phyloP scores from a whole-genome alignment of 805 yeast genomes.

The Ogataea pini region DNA sequence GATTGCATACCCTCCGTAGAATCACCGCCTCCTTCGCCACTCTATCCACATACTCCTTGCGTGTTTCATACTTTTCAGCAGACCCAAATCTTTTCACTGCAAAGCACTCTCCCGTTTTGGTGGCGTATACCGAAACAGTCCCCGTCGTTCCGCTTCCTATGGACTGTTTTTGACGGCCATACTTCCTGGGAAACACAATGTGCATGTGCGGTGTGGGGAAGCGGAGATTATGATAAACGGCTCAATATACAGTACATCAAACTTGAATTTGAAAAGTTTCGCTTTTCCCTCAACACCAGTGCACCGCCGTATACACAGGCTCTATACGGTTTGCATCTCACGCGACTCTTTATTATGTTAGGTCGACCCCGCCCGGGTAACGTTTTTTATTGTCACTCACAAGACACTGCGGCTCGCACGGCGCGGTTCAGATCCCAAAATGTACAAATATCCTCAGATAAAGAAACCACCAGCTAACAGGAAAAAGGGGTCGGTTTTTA shows the following conservation, averaged over 20 bases:
- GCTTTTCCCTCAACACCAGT: neutral
- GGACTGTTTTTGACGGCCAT: constrained; percentile 15
- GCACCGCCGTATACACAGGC: neutral
- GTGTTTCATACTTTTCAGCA: constrained; percentile 42
- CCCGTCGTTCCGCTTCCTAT: constrained; percentile 24
- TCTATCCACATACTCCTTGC: constrained; percentile 40
- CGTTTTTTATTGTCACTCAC: neutral
- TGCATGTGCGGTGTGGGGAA: constrained; percentile 1
- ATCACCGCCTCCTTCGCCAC: constrained; percentile 40
- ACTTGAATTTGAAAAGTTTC: neutral
- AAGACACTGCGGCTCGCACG: neutral
- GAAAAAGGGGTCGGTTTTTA: neutral
- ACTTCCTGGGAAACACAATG: constrained; percentile 15
- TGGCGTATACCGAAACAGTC: constrained; percentile 15
- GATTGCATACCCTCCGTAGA: constrained; percentile 29
- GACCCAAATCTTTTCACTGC: constrained; percentile 50
- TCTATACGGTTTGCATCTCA: neutral
- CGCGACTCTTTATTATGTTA: neutral
- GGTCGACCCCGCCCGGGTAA: constrained; percentile 2
- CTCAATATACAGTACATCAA: no score
- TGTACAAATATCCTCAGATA: neutral
- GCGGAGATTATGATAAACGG: no score
- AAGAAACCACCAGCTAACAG: neutral
- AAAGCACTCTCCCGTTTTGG: constrained; percentile 11
- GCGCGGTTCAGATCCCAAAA: neutral